Evolutionary conservation across 225 moss, liverwort and hornwort species (phyloP), one percentile per base, ranked within the genome.

Genomic region (Rhytidiadelphus loreus): DNA sequence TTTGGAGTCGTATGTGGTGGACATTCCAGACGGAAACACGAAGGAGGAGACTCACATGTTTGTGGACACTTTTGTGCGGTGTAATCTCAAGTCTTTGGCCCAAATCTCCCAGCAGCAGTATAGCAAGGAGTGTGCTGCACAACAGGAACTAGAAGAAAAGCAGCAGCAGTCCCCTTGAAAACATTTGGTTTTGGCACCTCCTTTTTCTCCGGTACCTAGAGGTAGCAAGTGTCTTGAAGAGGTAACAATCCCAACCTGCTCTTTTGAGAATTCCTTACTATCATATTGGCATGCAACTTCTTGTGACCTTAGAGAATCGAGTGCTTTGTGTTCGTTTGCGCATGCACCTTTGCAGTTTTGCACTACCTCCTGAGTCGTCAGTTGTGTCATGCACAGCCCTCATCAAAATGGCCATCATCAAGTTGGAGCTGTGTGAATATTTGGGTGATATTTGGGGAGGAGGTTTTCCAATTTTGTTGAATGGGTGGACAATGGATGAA

Each of bases 31-130:
- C 26, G 95, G 94, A 17, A 94, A 95, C 81, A 94, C 93, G 7
- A 88, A n/a, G 24, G 93, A 95, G 71, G 93, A 95, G 52, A 95
- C 95, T 13, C 93, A 92, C 83, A 83, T 95, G 91, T 95, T 93
- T 88, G 94, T 90, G n/a, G 94, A 95, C 64, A 93, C 94, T 7
- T 6, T 95, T 6, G 91, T 93, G 66, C 90, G 90, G 30, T 95
- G 94, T 73, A 95, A 95, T 62, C 77, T 95, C 26, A 95, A 95
- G 88, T 93, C 93, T 9, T 85, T 95, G 66, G 83, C 89, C 69
- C 93, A 94, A 86, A 90, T 93, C 28, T 89, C 92, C 28, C 85
- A 93, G 86, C 94, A 93, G 75, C 88, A 86, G 74, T 88, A 85
- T 25, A 82, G 60, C 78, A 92, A 86, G 57, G 91, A 92, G 58